Conservation (phyloP, 345 rosid species). For the Eucalyptus microcorys region DNA sequence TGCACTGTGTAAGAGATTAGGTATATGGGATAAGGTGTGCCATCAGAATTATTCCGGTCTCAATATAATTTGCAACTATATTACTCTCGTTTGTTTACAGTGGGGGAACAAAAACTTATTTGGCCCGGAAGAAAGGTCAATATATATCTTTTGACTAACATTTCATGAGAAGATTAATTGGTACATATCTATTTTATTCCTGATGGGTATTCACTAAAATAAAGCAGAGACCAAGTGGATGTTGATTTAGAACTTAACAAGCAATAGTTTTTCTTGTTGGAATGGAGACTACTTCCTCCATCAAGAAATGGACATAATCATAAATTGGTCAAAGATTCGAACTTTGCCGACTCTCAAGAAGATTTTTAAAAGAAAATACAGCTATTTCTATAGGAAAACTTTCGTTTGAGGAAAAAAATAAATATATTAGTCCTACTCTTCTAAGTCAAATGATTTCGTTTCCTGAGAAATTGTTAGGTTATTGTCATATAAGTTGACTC, state of each 20-base stretch:
- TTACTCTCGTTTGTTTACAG: neutral
- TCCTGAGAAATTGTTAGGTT: neutral
- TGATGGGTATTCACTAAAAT: neutral
- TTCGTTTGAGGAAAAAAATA: neutral
- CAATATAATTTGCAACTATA: neutral
- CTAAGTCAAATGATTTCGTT: neutral
- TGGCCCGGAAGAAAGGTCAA: neutral
- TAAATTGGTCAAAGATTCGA: neutral
- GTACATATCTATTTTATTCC: neutral
- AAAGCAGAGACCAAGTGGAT: neutral
- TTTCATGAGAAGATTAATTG: neutral
- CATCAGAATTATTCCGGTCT: neutral
- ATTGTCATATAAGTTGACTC: neutral
- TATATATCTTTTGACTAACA: neutral
- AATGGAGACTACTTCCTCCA: neutral
- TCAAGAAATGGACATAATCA: neutral
- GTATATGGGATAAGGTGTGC: neutral
- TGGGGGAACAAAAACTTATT: neutral
- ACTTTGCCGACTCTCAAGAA: neutral
- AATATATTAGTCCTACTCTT: neutral
- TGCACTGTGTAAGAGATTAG: neutral
- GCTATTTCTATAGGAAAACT: neutral
- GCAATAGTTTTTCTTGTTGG: neutral
- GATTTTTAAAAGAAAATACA: neutral
- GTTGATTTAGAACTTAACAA: neutral